Conservation (phyloP, 768 basidiomycete species). For the Panaeolus papilionaceus region DNA sequence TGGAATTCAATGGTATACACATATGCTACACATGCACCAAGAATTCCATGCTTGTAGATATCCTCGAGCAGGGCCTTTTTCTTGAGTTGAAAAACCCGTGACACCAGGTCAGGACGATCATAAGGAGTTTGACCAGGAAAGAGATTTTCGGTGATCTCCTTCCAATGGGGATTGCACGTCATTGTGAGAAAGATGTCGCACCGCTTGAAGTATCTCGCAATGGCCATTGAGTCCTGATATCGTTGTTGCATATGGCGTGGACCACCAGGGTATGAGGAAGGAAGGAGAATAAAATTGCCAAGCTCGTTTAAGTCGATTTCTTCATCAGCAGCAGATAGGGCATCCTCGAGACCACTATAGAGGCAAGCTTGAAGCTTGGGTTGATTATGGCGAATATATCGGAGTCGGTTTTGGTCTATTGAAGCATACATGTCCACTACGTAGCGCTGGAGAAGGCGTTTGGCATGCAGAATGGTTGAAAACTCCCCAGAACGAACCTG, state of each 20-base stretch:
- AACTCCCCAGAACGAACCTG: constrained; percentile 34
- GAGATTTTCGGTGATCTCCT: constrained; percentile 47
- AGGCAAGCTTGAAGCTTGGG: constrained; percentile 36
- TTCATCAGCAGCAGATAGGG: constrained; percentile 25
- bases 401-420: constrained; percentile 43
- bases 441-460: constrained; percentile 45
- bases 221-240: constrained; percentile 53
- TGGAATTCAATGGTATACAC: constrained; percentile 62
- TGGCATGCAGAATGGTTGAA: constrained; percentile 37
- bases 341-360: constrained; percentile 37
- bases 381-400: constrained; percentile 41
- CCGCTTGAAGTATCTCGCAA: constrained; percentile 41
- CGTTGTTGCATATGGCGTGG: constrained; percentile 48
- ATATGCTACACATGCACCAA: constrained; percentile 47
- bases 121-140: constrained; percentile 42
- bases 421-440: constrained; percentile 44
- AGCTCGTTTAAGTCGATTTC: constrained; percentile 34
- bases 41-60: constrained; percentile 44
- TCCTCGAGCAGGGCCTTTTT: constrained; percentile 42
- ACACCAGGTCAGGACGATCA: constrained; percentile 57
- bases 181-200: constrained; percentile 58
- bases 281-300: constrained; percentile 44
- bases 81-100: constrained; percentile 53
- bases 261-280: constrained; percentile 48
- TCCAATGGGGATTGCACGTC: constrained; percentile 59